Base-by-base conservation (phyloP, 2,329 filamentous ascomycete genomes). In the Penicillium sp. region DNA sequence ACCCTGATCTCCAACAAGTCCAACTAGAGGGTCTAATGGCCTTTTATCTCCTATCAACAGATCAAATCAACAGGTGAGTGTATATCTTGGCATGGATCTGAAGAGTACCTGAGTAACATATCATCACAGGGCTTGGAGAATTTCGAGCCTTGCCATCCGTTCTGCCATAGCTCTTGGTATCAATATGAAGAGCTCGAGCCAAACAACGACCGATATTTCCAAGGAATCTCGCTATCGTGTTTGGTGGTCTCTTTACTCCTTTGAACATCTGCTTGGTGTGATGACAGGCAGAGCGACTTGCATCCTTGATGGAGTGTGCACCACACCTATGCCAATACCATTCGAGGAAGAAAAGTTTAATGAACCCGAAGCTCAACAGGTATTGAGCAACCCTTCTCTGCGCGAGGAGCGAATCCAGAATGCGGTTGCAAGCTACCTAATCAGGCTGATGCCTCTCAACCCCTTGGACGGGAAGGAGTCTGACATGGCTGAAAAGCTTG, bases 221-320 rank as follows among this genome's bases (percentile, higher is more conserved):
- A 77, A 76, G 59, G 74, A 77, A 62, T 68, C 72, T 48, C 74
- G 75, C n/a, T 76, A 77, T 56, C 68, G 72, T 49, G 71, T 77
- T 3, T 78, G 76, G 76, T 77, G 74, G 72, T 74, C 74, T 53
- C 62, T 77, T 1, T 75, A 76, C 53, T 68, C 67, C 1, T 71
- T 77, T 43, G 76, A 78, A 60, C 74, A 76, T 53, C 67, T 73
- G 33, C 67, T 78, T 35, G 73, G 73, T 16, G 68, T 74, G 56
- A 76, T 78, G 73, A 77, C 76, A n/a, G 76, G 76, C 40, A 69
- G 76, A 43, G 66, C 74, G 24, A 73, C 72, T 28, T 75, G 72
- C 54, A 73, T 78, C 18, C 62, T 70, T 23, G 71, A 77, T 59
- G 71, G 73, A 16, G 68, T 76, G 49, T 77, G 73, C 62, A 77